Percentiles rank a stretch among this genome's conserved stretches.
These are phyloP conservation scores for Lactifluus volemus DNA, from an alignment of 768 basidiomycete species.

Conservation along the genomic window DNA sequence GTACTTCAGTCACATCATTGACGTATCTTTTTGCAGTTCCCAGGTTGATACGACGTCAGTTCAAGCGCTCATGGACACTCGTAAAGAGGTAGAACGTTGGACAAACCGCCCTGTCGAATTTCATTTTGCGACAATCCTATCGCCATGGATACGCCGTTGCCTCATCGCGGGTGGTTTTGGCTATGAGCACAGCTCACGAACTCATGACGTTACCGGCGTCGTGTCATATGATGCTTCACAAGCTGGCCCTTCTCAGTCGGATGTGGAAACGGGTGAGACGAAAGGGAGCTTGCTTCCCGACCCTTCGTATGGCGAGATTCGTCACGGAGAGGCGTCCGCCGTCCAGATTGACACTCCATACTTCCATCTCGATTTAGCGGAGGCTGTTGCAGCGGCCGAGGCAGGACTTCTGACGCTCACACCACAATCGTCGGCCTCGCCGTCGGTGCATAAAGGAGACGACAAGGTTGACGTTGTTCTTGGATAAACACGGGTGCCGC, in stretches of 20 bases:
- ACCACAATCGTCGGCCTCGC: neutral
- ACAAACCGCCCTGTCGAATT: conserved; percentile 75
- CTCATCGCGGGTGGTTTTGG: conserved; percentile 90
- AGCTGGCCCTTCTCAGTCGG: conserved; percentile 24
- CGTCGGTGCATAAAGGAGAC: neutral
- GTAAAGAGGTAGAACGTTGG: conserved; percentile 84
- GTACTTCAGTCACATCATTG: neutral
- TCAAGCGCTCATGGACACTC: conserved; percentile 85
- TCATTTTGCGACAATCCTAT: conserved; percentile 88
- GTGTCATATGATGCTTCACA: conserved; percentile 49
- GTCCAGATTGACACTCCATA: conserved; percentile 57
- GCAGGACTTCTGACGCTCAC: conserved; percentile 4
- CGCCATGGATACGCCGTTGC: conserved; percentile 89
- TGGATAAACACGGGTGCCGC: too few relatives aligned
- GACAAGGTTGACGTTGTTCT: too few relatives aligned
- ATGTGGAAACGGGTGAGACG: conserved; percentile 14
- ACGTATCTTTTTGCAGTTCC: conserved; percentile 35
- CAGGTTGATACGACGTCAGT: conserved; percentile 90
- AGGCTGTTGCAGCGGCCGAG: conserved; percentile 27
- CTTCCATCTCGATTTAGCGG: conserved; percentile 65
- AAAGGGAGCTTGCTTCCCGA: neutral
- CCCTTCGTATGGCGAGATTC: conserved; percentile 12
- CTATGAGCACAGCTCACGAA: conserved; percentile 41
- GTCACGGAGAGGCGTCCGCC: conserved; percentile 24
- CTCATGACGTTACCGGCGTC: conserved; percentile 66